Evolutionary conservation across 495 filamentous ascomycete species (phyloP), one percentile per base, ranked within the genome.

Genomic region (Cairneyella variabilis): DNA sequence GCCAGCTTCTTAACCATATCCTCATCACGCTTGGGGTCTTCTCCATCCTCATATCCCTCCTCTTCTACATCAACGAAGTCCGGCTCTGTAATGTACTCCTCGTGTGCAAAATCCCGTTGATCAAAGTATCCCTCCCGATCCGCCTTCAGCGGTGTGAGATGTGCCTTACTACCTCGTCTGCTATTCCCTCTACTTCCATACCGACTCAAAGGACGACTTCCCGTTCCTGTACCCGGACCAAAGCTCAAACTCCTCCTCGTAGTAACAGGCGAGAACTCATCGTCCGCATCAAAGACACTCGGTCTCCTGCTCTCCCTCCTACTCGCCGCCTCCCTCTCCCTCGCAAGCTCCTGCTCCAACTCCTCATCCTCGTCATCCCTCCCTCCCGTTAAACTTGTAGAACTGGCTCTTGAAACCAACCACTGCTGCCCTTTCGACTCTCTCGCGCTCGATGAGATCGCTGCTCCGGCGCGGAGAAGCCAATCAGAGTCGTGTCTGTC

Each of bases 351-450:
- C 20, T 65, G 61, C 36, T 73, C 68, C 48, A 70, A 67, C 23
- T 68, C 66, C 39, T 75, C 71, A 11, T 75, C 76, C 18, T 79
- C 71, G 12, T 71, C 68, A 21, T 78, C 71, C 1, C 63, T 70
- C 18, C 79, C 71, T 7, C 71, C 74, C 7, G 77, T 70, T 12
- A 91, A 73, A 58, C 79, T 87, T 0, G 88, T 90, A 4, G 84
- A 87, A 52, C 80, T 87, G 26, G 79, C 81, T 48, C 86, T 79
- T 53, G 86, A 84, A 4, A 77, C 75, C 2, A 93, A 78, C 89
- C 89, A 93, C 37, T 79, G 74, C 64, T 90, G 86, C 11, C 89
- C 89, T 64, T 90, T 91, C 60, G 80, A 81, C 57, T 91, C 88
- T 52, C 88, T 75, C 2, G 85, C 75, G 40, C 83, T 82, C 3